Conservation (phyloP, 768 basidiomycete species). For the Auriculariales sp. region DNA sequence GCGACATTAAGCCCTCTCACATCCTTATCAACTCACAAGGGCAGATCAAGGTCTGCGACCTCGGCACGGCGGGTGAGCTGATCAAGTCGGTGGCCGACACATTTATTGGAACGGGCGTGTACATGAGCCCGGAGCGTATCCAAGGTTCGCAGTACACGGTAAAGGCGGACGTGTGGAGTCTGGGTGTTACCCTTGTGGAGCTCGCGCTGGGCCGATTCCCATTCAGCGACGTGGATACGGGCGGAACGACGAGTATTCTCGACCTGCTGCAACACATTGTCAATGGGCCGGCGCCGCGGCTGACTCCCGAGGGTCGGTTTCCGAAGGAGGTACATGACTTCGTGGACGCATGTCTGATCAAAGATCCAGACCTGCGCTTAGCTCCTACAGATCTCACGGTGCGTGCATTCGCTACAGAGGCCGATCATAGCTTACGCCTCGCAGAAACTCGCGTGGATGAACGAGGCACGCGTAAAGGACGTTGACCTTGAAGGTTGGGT, state of each 20-base stretch:
- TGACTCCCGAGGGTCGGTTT: slow-evolving; percentile 55
- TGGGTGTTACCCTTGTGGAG: slow-evolving; percentile 94
- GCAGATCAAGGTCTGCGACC: slow-evolving; percentile 98
- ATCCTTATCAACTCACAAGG: slow-evolving; percentile 89
- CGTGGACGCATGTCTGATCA: slow-evolving; percentile 78
- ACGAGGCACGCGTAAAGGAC: slow-evolving; percentile 37
- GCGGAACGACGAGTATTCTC: slow-evolving; percentile 95
- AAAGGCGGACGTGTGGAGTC: slow-evolving; percentile 98
- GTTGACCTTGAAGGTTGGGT: slow-evolving; percentile 74
- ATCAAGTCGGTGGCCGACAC: slow-evolving; percentile 99
- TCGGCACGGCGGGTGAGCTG: slow-evolving; percentile 95
- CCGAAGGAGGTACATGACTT: slow-evolving; percentile 67
- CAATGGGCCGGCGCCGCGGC: no score
- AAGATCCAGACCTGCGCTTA: slow-evolving; percentile 71
- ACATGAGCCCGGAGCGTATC: slow-evolving; percentile 99
- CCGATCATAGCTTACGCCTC: not conserved
- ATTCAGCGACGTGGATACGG: slow-evolving; percentile 74
- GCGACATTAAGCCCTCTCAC: slow-evolving; percentile 98
- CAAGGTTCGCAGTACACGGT: slow-evolving; percentile 97
- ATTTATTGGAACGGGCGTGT: slow-evolving; percentile 96
- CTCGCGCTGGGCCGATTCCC: slow-evolving; percentile 95
- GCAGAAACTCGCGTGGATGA: slow-evolving; percentile 66
- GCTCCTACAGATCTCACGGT: slow-evolving; percentile 83
- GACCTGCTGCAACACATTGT: slow-evolving; percentile 96
- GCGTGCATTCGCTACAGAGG: slow-evolving; percentile 15